Conservation (phyloP, 768 basidiomycete species). For the Chiua virens region DNA sequence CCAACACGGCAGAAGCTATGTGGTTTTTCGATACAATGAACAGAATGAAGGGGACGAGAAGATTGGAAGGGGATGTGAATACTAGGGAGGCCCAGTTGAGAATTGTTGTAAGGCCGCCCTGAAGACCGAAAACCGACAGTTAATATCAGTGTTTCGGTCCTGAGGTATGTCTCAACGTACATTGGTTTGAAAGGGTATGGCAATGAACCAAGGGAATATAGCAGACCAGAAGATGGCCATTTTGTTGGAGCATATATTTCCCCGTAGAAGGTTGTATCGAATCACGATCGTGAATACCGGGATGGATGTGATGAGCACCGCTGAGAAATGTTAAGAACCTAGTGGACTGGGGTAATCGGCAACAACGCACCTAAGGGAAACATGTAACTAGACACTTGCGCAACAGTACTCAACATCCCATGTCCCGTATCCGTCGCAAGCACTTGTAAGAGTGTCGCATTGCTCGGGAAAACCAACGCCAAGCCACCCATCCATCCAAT, state of each 20-base stretch:
- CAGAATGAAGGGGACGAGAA: constrained; percentile 22
- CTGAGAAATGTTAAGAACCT: background rate
- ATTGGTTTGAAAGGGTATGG: constrained; percentile 26
- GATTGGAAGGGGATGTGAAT: constrained; percentile 23
- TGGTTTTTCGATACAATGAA: constrained; percentile 21
- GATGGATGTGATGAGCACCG: constrained; percentile 25
- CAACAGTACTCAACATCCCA: constrained; percentile 3
- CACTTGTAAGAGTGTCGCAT: constrained; percentile 17
- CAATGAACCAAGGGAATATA: constrained; percentile 21
- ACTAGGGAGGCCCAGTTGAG: constrained; percentile 27
- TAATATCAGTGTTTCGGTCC: background rate
- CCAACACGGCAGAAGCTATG: constrained; percentile 19
- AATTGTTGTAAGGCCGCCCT: constrained; percentile 17
- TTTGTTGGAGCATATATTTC: constrained; percentile 24
- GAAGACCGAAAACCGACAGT: background rate
- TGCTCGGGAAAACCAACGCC: constrained; percentile 7
- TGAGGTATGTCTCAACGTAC: constrained; percentile 3
- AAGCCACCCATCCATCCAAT: constrained; percentile 23
- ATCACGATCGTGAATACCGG: constrained; percentile 25
- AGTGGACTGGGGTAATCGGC: background rate
- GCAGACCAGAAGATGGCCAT: constrained; percentile 25
- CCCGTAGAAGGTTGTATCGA: constrained; percentile 25
- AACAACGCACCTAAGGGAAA: constrained; percentile 20
- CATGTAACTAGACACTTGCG: constrained; percentile 16
- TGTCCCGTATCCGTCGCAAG: constrained; percentile 6